Evolutionary conservation across 345 rosid genomes (phyloP), one percentile per base, ranked within the genome.

Genomic region (Eucalyptus cloeziana): DNA sequence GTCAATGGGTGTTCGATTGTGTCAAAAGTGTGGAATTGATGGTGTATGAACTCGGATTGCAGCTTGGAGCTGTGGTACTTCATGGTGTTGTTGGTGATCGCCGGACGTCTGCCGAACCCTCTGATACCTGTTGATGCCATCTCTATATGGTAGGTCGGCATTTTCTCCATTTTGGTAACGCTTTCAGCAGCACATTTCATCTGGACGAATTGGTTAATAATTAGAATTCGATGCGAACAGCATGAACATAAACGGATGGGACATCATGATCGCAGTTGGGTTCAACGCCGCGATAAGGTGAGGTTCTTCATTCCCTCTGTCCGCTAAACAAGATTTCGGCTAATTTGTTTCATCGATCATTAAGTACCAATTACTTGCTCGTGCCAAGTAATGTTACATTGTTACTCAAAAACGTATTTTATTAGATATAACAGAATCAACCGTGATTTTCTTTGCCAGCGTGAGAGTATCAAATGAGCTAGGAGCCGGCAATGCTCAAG

Each of bases 51-150:
- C 31, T 43, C 88, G 86, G 6, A 87, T 31, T 94, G 88, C 93
- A 97, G 99, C 95, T 94, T 97, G 96, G 99, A 96, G 91, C 94
- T 96, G 89, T 96, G 99, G 99, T 97, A 95, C 92, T 87, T 96
- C 92, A 96, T 94, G 98, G 44, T 96, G 64, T 90, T 96, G 86
- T 88, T 96, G 49, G 97, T 96, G 88, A 91, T 97, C 51, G 92
- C 97, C 94, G 98, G 98, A 91, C 96, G 94, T 44, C 91, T 97
- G 91, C 89, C 95, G 4, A 91, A 96, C 89, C 98, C 97, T 69
- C 89, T 96, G 86, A 93, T 97, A 56, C 93, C 98, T 27, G 97
- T 97, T 45, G 98, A 96, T 89, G 98, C 99, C 90, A 92, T 96
- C 85, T 95, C 99, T 49, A 95, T 97, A 56, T 97, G 99, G 99